A percentile compares a stretch with the other conserved stretches of the same genome.
Evolutionary conservation across 306 rosid species (phyloP).

Genomic region (Lathyrus aphaca): DNA sequence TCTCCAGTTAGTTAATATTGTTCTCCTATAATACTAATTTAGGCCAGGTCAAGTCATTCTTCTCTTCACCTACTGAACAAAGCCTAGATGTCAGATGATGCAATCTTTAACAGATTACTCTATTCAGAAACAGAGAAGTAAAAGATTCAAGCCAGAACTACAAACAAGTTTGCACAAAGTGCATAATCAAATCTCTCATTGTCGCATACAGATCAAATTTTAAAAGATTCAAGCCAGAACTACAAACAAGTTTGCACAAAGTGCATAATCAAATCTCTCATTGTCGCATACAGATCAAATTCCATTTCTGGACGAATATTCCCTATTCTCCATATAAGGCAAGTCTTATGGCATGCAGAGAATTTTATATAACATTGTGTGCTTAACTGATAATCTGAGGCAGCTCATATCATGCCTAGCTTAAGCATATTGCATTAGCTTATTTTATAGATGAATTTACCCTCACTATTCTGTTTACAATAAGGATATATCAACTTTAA

Average conservation of each 20-base stretch:
- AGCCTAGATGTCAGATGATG: background rate
- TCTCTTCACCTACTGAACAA: background rate
- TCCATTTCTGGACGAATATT: slow-evolving; percentile 1
- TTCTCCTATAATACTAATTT: background rate
- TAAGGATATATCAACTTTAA: slow-evolving; percentile 20
- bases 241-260: background rate
- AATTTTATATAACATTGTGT: background rate
- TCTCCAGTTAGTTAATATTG: background rate
- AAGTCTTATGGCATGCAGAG: background rate
- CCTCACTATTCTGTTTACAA: background rate
- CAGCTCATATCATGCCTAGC: slow-evolving; percentile 5
- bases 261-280: background rate
- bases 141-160: background rate
- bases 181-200: background rate
- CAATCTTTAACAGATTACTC: slow-evolving; percentile 1
- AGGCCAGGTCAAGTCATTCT: background rate
- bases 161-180: background rate
- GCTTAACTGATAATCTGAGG: slow-evolving; percentile 20
- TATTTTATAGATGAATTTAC: background rate
- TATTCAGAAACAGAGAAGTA: slow-evolving; percentile 10
- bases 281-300: background rate
- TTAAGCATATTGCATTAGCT: background rate
- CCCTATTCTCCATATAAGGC: background rate
- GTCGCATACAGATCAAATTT: background rate
- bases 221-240: background rate